Base-by-base conservation (phyloP, 2,329 filamentous ascomycete species). In the Tolypocladium album region DNA sequence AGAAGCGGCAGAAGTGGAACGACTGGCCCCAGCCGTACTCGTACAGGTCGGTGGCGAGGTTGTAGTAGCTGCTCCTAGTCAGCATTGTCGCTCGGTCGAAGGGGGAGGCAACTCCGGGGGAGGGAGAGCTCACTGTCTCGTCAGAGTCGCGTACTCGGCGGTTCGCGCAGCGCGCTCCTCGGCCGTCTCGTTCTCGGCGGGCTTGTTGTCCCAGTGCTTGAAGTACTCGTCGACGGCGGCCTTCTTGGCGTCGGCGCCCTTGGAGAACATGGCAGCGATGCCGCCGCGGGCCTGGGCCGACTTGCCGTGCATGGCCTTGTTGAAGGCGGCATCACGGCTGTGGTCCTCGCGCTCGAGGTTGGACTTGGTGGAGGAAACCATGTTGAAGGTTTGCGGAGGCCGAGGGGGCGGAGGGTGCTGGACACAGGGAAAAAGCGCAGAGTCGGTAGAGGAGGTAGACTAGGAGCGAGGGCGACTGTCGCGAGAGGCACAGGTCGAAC, bases 1-100 rank as follows among this genome's bases (percentile, higher is more conserved):
- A 89, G 76, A 93, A 97, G 64, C 93, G 91, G 79, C 90, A 96
- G 83, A 99, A 97, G 78, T 99, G 93, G 83, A 99, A 99, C 57
- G 88, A 93, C 70, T 92, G 87, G 63, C 90, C 90, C 92, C 94
- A 99, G 69, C 92, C 94, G 68, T 96, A 94, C 80, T 97, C 94
- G 81, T 96, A 96, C 57, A 96, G 77, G 71, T 96, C 92, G 67
- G 92, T 97, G n/a, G 90, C 92, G 56, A 96, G 85, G 78, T 97
- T 96, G 81, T 97, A 97, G 82, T 97, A 96, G 75, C 88, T 92
- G 39, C 27, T 47, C 8, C 24, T 43, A 52, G 68, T 70, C 61
- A 71, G 66, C 39, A 36, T 17, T 9, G 11, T 4, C 3, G 0
- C n/a, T 12, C 24, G 27, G 17, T 11, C n/a, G 4, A 43, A 9